Percentiles rank a stretch among this genome's conserved stretches.
Conservation (phyloP, 768 basidiomycete species). For the Pulveroboletus frians region DNA sequence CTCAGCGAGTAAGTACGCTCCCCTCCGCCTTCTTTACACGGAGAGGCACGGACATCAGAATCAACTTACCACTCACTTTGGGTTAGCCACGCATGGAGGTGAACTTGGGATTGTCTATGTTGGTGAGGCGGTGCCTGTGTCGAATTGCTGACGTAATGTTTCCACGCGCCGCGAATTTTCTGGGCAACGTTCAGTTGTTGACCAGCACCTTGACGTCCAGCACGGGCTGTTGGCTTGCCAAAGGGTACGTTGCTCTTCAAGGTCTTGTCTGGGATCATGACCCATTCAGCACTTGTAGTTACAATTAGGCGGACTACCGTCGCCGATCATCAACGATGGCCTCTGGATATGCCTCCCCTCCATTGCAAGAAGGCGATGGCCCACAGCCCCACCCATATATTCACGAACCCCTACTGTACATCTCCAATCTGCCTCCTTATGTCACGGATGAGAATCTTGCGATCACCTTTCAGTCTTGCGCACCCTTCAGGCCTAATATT, state of each 20-base stretch:
- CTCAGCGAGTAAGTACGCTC: background rate
- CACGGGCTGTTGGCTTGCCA: conserved; percentile 29
- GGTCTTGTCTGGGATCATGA: background rate
- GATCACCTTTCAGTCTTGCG: conserved; percentile 64
- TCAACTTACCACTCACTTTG: background rate
- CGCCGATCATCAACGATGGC: conserved; percentile 33
- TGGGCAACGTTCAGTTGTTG: conserved; percentile 17
- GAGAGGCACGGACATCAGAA: background rate
- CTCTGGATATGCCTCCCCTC: conserved; percentile 32
- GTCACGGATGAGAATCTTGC: conserved; percentile 77
- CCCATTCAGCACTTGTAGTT: background rate
- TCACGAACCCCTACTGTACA: conserved; percentile 76
- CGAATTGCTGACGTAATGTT: conserved; percentile 30
- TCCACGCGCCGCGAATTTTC: conserved; percentile 31
- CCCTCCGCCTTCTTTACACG: background rate
- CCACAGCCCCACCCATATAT: conserved; percentile 70
- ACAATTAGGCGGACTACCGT: conserved; percentile 17
- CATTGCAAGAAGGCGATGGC: conserved; percentile 28
- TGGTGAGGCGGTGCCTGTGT: background rate
- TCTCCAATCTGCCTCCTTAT: conserved; percentile 70
- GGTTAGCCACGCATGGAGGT: background rate
- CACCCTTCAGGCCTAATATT: conserved; percentile 79
- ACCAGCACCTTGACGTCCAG: conserved; percentile 29
- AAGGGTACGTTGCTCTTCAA: conserved; percentile 16
- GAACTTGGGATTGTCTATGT: background rate